phyloP scores from a whole-genome alignment of 768 basidiomycete genomes.

The Thelephora ganbajun region DNA sequence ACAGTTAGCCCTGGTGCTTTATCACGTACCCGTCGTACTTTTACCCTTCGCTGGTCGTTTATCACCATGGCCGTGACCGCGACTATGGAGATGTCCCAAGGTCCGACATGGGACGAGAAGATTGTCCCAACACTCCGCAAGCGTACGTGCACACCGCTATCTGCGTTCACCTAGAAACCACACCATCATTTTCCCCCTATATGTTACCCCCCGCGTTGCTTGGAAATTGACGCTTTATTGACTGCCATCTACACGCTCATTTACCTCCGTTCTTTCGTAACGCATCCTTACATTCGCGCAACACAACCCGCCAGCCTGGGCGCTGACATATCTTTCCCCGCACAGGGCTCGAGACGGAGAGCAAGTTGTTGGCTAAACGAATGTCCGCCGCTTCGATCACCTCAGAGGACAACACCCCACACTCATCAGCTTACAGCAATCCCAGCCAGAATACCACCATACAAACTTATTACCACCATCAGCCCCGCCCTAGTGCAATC shows the following conservation, averaged over 20 bases:
- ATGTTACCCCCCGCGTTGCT: background rate
- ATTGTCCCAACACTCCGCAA: conserved; percentile 74
- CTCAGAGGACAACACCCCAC: conserved; percentile 16
- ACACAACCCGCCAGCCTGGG: too few relatives aligned
- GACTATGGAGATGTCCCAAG: conserved; percentile 20
- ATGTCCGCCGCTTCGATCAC: conserved; percentile 62
- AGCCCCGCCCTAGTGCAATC: conserved; percentile 27
- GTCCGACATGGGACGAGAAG: conserved; percentile 64
- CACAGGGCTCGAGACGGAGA: conserved; percentile 69
- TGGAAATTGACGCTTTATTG: too few relatives aligned
- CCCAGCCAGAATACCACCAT: conserved; percentile 11
- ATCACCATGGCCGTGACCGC: conserved; percentile 28
- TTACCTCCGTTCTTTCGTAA: too few relatives aligned
- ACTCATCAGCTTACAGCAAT: conserved; percentile 9
- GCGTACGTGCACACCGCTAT: conserved; percentile 30
- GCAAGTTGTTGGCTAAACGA: conserved; percentile 60
- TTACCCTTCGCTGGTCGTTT: background rate
- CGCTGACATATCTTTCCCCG: background rate
- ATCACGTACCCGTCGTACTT: background rate
- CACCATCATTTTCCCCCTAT: conserved; percentile 1
- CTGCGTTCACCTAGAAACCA: background rate
- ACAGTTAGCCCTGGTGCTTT: background rate
- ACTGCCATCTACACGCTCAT: too few relatives aligned
- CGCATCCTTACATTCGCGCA: too few relatives aligned
- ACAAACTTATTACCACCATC: background rate